phyloP scores from a whole-genome alignment of 2,329 filamentous ascomycete species.

The Pseudogymnoascus sp. region DNA sequence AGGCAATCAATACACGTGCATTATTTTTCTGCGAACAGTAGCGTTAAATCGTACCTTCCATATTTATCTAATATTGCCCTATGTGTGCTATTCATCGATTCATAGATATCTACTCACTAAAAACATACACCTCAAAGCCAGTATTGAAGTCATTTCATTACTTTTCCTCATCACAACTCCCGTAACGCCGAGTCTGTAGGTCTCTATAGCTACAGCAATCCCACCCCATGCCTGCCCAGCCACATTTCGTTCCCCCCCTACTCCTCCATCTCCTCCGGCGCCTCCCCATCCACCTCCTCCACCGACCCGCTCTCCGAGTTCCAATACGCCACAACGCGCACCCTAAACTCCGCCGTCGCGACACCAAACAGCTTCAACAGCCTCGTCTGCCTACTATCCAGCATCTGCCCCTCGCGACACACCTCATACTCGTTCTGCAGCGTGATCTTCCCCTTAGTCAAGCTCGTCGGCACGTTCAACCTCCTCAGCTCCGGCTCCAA shows the following conservation, averaged over 20 bases:
- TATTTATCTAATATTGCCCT: background rate
- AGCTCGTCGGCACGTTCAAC: constrained; percentile 78
- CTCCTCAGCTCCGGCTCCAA: constrained; percentile 85
- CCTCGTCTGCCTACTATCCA: constrained; percentile 88
- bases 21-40: background rate
- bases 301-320: constrained; percentile 49
- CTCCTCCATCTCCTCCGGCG: constrained; percentile 34
- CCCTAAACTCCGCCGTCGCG: constrained; percentile 81
- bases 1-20: background rate
- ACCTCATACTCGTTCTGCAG: constrained; percentile 49
- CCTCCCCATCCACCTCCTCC: constrained; percentile 40
- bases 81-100: background rate
- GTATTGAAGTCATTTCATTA: constrained; percentile 1
- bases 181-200: constrained; percentile 3
- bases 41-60: background rate
- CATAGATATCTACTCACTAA: background rate
- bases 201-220: constrained; percentile 3
- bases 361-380: constrained; percentile 90
- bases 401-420: constrained; percentile 73
- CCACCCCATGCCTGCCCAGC: background rate
- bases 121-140: background rate
- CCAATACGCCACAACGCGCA: constrained; percentile 71
- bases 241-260: constrained; percentile 25
- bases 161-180: constrained; percentile 1
- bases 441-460: constrained; percentile 81